Conservation (phyloP, 192 early-diverging fungal genomes). For the Entomortierella lignicola region DNA sequence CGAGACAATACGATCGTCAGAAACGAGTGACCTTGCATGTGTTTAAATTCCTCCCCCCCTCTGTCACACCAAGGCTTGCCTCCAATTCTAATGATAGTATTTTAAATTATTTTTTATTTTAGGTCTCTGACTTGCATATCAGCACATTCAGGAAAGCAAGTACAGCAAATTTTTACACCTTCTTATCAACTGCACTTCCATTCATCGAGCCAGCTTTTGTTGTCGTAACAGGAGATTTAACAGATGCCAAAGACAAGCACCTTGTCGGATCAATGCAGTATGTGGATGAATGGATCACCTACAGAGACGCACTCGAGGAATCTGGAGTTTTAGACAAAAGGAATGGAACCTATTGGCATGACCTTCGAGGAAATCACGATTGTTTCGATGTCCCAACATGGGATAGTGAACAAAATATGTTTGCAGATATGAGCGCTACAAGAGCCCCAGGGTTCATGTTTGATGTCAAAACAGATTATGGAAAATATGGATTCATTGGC, state of each 20-base stretch:
- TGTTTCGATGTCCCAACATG: slow-evolving; percentile 84
- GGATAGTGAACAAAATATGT: slow-evolving; percentile 71
- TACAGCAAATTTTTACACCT: slow-evolving; percentile 82
- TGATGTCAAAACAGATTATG: slow-evolving; percentile 72
- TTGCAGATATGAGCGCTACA: slow-evolving; percentile 63
- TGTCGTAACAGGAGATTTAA: slow-evolving; percentile 87
- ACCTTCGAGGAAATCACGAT: slow-evolving; percentile 95
- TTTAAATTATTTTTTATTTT: background rate
- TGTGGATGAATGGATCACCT: slow-evolving; percentile 83
- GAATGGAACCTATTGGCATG: slow-evolving; percentile 78
- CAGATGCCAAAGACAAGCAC: slow-evolving; percentile 84
- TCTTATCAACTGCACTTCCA: slow-evolving; percentile 79
- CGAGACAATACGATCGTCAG: too few relatives aligned
- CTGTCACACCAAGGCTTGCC: background rate
- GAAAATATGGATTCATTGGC: slow-evolving; percentile 86
- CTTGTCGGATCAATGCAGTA: slow-evolving; percentile 79
- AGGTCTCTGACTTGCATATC: slow-evolving; percentile 90
- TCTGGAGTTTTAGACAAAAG: slow-evolving; percentile 60
- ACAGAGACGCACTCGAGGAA: slow-evolving; percentile 69
- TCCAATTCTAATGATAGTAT: too few relatives aligned
- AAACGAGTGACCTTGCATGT: background rate
- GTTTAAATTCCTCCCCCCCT: background rate
- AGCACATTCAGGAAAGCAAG: slow-evolving; percentile 74
- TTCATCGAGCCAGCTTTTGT: slow-evolving; percentile 83
- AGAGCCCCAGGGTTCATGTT: slow-evolving; percentile 66